Evolutionary conservation across 1,284 basidiomycete genomes (phyloP).

Genomic region (Marasmius fiardii): DNA sequence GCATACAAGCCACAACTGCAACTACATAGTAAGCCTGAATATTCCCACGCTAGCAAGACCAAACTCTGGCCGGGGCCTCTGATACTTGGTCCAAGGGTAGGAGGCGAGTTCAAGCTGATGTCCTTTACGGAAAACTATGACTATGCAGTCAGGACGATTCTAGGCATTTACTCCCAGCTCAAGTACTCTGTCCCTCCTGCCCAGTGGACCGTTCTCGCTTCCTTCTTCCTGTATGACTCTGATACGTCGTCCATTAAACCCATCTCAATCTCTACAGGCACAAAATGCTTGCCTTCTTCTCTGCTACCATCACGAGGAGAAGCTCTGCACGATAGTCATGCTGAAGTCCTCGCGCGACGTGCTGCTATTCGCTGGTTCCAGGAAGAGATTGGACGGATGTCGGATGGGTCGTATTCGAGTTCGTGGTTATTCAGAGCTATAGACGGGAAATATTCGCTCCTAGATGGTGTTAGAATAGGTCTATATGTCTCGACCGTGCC

Average conservation of each 20-base stretch:
- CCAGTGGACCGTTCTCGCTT: conserved; percentile 60
- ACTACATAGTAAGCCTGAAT: too few species aligned
- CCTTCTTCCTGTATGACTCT: conserved; percentile 44
- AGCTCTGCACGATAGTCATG: conserved; percentile 85
- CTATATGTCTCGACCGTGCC: conserved; percentile 92
- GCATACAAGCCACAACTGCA: too few species aligned
- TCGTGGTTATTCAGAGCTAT: conserved; percentile 34
- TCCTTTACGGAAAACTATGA: not conserved
- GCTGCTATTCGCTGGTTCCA: conserved; percentile 81
- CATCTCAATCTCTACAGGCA: conserved; percentile 79
- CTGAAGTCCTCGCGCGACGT: conserved; percentile 84
- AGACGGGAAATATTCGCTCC: conserved; percentile 48
- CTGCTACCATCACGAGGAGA: conserved; percentile 74
- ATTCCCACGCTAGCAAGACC: too few species aligned
- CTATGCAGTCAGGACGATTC: conserved; percentile 28
- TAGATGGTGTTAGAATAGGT: conserved; percentile 47
- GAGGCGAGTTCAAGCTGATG: not conserved
- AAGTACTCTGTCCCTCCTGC: conserved; percentile 43
- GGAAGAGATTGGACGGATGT: conserved; percentile 52
- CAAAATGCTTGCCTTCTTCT: conserved; percentile 77
- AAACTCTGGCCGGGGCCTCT: too few species aligned
- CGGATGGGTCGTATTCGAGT: conserved; percentile 28
- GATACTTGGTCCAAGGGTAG: too few species aligned
- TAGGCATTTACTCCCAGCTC: conserved; percentile 40
- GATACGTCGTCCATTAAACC: conserved; percentile 34